Conservation (phyloP, 2,329 filamentous ascomycete species). For the Aspergillus piperis region DNA sequence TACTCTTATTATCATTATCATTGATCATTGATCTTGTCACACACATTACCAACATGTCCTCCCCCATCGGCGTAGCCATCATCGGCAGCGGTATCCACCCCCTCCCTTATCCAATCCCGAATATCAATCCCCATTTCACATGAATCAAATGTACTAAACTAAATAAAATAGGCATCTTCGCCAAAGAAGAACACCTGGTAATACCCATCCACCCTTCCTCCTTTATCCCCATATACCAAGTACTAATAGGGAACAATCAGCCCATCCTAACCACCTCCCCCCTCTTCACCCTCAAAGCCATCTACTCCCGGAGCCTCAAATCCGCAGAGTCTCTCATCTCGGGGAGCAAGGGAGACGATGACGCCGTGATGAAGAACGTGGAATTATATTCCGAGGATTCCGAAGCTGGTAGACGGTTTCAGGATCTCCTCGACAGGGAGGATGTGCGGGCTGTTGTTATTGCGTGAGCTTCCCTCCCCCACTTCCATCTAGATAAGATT, state of each 20-base stretch:
- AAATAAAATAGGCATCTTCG: conserved; percentile 53
- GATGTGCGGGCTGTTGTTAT: conserved; percentile 57
- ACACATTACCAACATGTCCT: conserved; percentile 27
- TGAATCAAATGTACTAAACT: background rate
- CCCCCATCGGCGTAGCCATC: conserved; percentile 51
- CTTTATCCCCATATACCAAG: background rate
- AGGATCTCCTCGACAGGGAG: conserved; percentile 49
- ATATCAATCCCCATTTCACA: background rate
- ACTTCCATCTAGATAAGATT: no score
- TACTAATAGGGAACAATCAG: conserved; percentile 24
- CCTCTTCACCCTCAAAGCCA: conserved; percentile 53
- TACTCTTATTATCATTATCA: background rate
- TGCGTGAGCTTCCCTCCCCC: conserved; percentile 38
- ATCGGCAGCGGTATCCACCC: conserved; percentile 51
- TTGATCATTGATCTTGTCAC: background rate
- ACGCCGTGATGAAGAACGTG: conserved; percentile 33
- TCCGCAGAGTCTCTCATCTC: conserved; percentile 52
- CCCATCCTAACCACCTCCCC: conserved; percentile 54
- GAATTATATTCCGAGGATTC: conserved; percentile 60
- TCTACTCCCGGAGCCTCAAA: conserved; percentile 60
- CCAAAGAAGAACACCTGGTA: conserved; percentile 58
- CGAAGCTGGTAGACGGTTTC: conserved; percentile 45
- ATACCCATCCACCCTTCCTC: background rate
- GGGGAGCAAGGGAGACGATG: background rate
- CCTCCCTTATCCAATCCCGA: conserved; percentile 4